Percentiles rank a stretch among this genome's conserved stretches.
These are phyloP conservation scores for Grifola frondosa DNA, from an alignment of 1,284 basidiomycete species.

Conservation along the genomic window DNA sequence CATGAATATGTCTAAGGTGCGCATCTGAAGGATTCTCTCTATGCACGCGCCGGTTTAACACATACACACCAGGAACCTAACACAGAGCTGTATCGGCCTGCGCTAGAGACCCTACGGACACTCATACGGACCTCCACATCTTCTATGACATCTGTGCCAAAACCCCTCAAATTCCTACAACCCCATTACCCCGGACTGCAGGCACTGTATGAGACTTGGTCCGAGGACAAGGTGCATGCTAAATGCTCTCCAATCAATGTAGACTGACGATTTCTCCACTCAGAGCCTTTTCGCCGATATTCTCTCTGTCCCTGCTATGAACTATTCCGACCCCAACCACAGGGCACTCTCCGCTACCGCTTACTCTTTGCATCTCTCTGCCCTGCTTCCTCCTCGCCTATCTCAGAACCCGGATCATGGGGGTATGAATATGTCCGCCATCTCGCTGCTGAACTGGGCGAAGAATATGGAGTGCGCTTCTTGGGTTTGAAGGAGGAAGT, in stretches of 20 bases:
- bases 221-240: slow-evolving; percentile 70
- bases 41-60: too few relatives aligned
- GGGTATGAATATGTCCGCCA: slow-evolving; percentile 98
- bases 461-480: slow-evolving; percentile 75
- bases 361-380: slow-evolving; percentile 74
- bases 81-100: slow-evolving; percentile 80
- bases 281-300: slow-evolving; percentile 96
- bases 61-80: slow-evolving; percentile 94
- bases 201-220: slow-evolving; percentile 81
- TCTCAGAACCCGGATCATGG: slow-evolving; percentile 91
- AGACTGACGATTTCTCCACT: slow-evolving; percentile 7
- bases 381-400: slow-evolving; percentile 56
- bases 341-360: slow-evolving; percentile 91
- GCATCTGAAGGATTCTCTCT: too few relatives aligned
- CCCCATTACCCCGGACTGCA: slow-evolving; percentile 92
- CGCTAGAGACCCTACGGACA: slow-evolving; percentile 90
- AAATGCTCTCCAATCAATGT: too few relatives aligned
- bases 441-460: slow-evolving; percentile 92
- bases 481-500: slow-evolving; percentile 43
- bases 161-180: slow-evolving; percentile 96
- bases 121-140: slow-evolving; percentile 95
- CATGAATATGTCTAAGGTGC: too few relatives aligned
- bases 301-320: slow-evolving; percentile 97
- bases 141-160: slow-evolving; percentile 98
- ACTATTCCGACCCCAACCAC: slow-evolving; percentile 91